Evolutionary conservation across 192 early-diverging fungal species (phyloP).

Genomic region (Coemansia sp.): DNA sequence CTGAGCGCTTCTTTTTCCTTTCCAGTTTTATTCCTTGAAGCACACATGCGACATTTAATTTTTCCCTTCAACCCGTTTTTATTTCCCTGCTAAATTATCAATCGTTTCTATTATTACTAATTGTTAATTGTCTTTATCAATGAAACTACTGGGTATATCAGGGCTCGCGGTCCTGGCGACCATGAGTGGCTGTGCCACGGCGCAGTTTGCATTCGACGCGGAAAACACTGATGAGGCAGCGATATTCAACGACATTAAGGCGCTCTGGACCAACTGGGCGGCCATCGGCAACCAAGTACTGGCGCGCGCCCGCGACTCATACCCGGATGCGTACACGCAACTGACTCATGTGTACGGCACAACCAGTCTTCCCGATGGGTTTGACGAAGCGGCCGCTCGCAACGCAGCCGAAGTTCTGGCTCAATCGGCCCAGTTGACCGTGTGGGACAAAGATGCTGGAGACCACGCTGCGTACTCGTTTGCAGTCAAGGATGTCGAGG

Average conservation of each 20-base stretch:
- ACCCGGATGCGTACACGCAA: conserved; percentile 27
- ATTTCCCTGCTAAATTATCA: no score
- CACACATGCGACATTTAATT: no score
- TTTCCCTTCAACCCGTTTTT: no score
- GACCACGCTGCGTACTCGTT: conserved; percentile 18
- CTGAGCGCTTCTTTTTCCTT: no score
- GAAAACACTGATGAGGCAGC: conserved; percentile 18
- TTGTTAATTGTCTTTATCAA: no score
- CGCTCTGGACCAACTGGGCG: conserved; percentile 33
- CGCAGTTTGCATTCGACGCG: conserved; percentile 34
- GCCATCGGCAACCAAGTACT: conserved; percentile 24
- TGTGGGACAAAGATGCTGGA: conserved; percentile 28
- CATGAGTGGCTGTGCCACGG: neutral
- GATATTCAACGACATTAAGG: conserved; percentile 33
- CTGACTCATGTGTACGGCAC: conserved; percentile 26
- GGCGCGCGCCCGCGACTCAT: conserved; percentile 13
- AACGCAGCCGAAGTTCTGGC: conserved; percentile 24
- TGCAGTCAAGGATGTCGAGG: conserved; percentile 6
- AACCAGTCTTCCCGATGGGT: conserved; percentile 9
- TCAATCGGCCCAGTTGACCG: conserved; percentile 5
- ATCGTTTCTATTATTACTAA: no score
- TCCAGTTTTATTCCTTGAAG: no score
- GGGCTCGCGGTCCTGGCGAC: no score
- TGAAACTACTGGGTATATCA: no score
- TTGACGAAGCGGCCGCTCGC: conserved; percentile 12